Base-by-base conservation (phyloP, 2,329 filamentous ascomycete species). In the Cladosporium phlei region DNA sequence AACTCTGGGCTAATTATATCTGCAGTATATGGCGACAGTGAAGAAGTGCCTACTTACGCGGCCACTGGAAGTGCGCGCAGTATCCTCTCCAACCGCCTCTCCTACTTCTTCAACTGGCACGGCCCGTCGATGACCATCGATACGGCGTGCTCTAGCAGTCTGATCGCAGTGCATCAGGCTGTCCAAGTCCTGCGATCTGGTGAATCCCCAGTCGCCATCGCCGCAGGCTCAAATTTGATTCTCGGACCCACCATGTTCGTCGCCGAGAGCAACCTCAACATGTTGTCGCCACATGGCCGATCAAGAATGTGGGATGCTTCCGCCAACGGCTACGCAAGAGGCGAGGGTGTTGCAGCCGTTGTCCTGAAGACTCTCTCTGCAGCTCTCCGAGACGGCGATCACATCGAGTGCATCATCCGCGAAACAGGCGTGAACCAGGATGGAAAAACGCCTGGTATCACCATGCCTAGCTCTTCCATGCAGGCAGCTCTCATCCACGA, bases 341-440 rank as follows among this genome's bases (percentile, higher is more conserved):
- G 74, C 9, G 79, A 82, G 42, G 77, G 76, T 0, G 59, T 78
- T 9, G 69, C 69, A 1, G 62, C 66, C 0, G 52, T 82, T 0
- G 60, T 80, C 0, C 53, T 82, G 0, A 80, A 81, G 55, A 64
- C 59, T 0, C 55, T 81, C 1, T 59, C 55, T 2, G 57, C 66
- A 1, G 78, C 78, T 0, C 47, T 80, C 2, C 55, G 48, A 0
- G 67, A 73, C 53, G 66, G 66, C 1, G 71, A 75, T 50, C 52
- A 62, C 2, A 68, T 74, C 17, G 62, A 69, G n/a, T 63, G 63
- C 28, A 51, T 68, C 1, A 14, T 46, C 22, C 38, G 47, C 6
- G 50, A 44, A 12, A 29, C 47, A 9, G 52, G 47, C 2, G 12
- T 52, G 8, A 39, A 42, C 17, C 22, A 37, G 14, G 30, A 32